Evolutionary conservation across 169 alveolate genomes (phyloP), one percentile per base, ranked within the genome.

Genomic region (Plasmodium gonderi): DNA sequence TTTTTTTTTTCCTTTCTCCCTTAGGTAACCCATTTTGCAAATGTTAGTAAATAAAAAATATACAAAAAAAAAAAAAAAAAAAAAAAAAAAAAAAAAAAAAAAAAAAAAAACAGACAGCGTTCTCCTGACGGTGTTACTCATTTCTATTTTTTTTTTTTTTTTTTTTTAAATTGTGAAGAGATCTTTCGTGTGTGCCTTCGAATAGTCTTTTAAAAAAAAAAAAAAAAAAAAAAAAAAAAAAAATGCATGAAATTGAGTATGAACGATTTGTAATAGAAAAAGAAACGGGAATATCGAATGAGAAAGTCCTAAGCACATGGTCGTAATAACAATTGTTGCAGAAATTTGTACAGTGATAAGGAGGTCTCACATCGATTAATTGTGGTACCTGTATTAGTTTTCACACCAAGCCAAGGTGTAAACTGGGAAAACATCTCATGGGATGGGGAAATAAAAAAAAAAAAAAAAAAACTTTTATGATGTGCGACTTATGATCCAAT

Each of bases 251-350:
- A 60, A 20, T 6, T 20, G 33, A 23, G 72, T n/a, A 60, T 29
- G 72, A 6, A 60, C 17, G 7, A 29, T 60, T 60, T 60, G 72
- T 20, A 60, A 60, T 29, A n/a, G n/a, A 60, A 36, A 36, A 60
- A 60, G 72, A 29, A 60, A 36, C 72, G 72, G 72, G n/a, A n/a
- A n/a, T n/a, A n/a, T n/a, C n/a, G n/a, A n/a, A n/a, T 60, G 40
- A 60, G 72, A 60, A 60, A 60, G 40, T 29, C 26, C 2, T 36
- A 36, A 29, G 9, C 72, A 60, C 72, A 36, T 36, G 40, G 72
- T 29, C 17, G 72, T 60, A 60, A 36, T 11, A 36, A n/a, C 72
- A n/a, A 60, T 29, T 60, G 72, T 36, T 23, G 72, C 38, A 6
- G 72, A 60, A 60, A 60, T 60, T n/a, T 60, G 72, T n/a, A 36